Evolutionary conservation across 352 stramenopile genomes (phyloP).

Genomic region (Blastocystis sp.): DNA sequence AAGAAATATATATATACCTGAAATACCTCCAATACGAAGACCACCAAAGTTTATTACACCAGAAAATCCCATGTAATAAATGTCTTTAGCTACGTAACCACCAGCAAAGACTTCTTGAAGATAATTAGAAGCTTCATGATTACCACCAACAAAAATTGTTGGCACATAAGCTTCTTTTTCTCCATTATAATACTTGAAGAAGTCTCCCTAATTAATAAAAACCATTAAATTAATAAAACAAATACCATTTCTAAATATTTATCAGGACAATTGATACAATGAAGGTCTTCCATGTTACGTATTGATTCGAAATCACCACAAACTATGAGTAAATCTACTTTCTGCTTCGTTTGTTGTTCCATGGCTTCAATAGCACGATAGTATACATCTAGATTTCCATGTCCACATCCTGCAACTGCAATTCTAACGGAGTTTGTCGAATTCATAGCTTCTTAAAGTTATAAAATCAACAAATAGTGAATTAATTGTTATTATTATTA

Average conservation of each 20-base stretch:
- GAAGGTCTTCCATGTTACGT: constrained; percentile 73
- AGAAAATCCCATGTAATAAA: constrained; percentile 85
- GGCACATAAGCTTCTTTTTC: constrained; percentile 68
- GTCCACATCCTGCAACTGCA: constrained; percentile 84
- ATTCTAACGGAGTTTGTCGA: constrained; percentile 49
- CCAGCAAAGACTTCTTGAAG: constrained; percentile 86
- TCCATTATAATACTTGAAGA: constrained; percentile 83
- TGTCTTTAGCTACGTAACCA: constrained; percentile 88
- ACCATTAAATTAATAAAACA: background rate
- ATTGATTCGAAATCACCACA: constrained; percentile 96
- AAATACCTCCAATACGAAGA: constrained; percentile 79
- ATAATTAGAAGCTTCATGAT: constrained; percentile 90
- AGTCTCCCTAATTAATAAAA: constrained; percentile 55
- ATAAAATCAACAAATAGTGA: too few relatives aligned
- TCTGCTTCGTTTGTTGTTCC: constrained; percentile 56
- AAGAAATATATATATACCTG: constrained; percentile 81
- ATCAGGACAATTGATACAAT: constrained; percentile 70
- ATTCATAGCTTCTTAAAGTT: too few relatives aligned
- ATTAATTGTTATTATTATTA: too few relatives aligned
- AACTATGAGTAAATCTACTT: constrained; percentile 79
- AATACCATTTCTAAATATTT: constrained; percentile 73
- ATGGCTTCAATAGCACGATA: constrained; percentile 74
- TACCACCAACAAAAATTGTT: constrained; percentile 88
- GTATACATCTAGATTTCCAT: constrained; percentile 89
- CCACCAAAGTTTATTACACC: constrained; percentile 70